Evolutionary conservation across 805 yeast genomes (phyloP).

Genomic region (Candida taoyuanica): DNA sequence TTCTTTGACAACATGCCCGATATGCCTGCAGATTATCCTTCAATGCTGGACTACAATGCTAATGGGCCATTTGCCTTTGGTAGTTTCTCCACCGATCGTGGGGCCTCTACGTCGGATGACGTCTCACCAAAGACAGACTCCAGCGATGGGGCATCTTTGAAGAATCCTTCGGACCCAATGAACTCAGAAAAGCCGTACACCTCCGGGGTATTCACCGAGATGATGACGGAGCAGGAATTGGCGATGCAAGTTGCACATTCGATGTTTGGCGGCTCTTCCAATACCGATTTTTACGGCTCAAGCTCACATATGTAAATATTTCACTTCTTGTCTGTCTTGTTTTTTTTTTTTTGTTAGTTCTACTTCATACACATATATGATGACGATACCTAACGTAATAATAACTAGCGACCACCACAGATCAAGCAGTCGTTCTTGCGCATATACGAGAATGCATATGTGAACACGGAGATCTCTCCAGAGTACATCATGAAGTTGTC

Average conservation of each 20-base stretch:
- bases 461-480: slow-evolving; percentile 75
- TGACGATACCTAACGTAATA: not conserved
- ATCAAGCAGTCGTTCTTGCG: slow-evolving; percentile 65
- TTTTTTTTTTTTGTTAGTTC: not conserved
- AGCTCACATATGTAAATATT: too few species aligned
- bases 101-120: slow-evolving; percentile 15
- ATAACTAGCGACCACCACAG: slow-evolving; percentile 47
- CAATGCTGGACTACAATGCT: not conserved
- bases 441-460: slow-evolving; percentile 64
- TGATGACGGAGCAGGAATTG: slow-evolving; percentile 18
- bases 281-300: slow-evolving; percentile 3
- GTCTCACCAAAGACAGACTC: slow-evolving; percentile 19
- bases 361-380: not conserved
- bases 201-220: not conserved
- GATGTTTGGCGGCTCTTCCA: slow-evolving; percentile 24
- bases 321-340: not conserved
- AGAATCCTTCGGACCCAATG: slow-evolving; percentile 3
- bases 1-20: slow-evolving; percentile 13
- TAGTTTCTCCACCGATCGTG: slow-evolving; percentile 5
- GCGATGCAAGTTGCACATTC: slow-evolving; percentile 26
- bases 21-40: not conserved
- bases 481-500: slow-evolving; percentile 83
- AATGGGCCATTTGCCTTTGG: slow-evolving; percentile 3
- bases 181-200: not conserved
- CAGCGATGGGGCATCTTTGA: slow-evolving; percentile 1